A percentile compares a stretch with the other conserved stretches of the same genome.
Evolutionary conservation across 495 filamentous ascomycete genomes (phyloP).

Genomic region (Aspergillus campestris): DNA sequence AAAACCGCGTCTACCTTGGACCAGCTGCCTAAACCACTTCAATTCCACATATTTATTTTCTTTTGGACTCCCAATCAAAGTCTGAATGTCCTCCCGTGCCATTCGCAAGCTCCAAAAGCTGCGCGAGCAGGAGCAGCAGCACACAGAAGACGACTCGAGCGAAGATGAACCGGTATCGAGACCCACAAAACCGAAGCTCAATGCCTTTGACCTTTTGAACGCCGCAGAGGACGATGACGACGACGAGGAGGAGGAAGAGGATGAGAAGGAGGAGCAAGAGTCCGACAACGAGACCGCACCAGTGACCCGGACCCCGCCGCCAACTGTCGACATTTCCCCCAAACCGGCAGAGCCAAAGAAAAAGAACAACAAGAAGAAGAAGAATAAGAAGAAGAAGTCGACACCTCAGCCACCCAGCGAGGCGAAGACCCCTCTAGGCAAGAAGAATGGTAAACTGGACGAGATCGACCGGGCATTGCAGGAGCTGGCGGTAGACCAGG

Average conservation of each 20-base stretch:
- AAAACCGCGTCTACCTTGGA: conserved; percentile 1
- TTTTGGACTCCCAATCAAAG: neutral
- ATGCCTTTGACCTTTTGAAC: conserved; percentile 45
- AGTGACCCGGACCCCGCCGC: conserved; percentile 1
- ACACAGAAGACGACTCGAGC: conserved; percentile 43
- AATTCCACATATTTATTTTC: neutral
- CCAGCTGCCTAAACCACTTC: neutral
- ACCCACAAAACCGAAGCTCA: conserved; percentile 34
- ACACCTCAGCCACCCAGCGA: conserved; percentile 11
- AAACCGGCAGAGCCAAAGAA: conserved; percentile 16
- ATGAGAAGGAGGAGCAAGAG: conserved; percentile 29
- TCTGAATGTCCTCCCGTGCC: conserved; percentile 69
- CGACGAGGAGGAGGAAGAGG: conserved; percentile 42
- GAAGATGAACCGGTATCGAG: conserved; percentile 35
- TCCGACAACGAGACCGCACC: conserved; percentile 25
- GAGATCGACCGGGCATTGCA: conserved; percentile 78
- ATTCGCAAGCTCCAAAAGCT: conserved; percentile 66
- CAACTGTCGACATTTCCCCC: conserved; percentile 9
- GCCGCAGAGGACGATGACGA: conserved; percentile 57
- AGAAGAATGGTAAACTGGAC: conserved; percentile 44
- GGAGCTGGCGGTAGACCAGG: conserved; percentile 42
- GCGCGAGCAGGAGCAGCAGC: conserved; percentile 54
- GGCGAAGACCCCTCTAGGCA: conserved; percentile 6
- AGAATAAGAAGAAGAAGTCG: conserved; percentile 42
- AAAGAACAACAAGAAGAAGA: conserved; percentile 41